phyloP scores from a whole-genome alignment of 192 early-diverging fungal genomes.

The Pilaira anomala region DNA sequence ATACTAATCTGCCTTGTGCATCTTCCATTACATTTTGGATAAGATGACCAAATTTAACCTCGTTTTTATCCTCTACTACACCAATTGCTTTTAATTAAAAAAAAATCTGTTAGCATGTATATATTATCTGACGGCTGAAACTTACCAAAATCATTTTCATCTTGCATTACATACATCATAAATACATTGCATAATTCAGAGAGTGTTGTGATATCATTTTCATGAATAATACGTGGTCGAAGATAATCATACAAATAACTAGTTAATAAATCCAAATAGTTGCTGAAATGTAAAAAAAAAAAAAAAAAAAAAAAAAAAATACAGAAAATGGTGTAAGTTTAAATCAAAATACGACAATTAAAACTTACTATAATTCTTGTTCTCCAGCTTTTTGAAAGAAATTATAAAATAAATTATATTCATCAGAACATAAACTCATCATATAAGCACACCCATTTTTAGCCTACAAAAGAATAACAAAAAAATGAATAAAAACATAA shows the following conservation, averaged over 20 bases:
- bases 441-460: conserved; percentile 82
- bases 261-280: conserved; percentile 72
- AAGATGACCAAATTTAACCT: conserved; percentile 62
- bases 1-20: conserved; percentile 84
- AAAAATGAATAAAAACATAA: background rate
- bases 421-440: conserved; percentile 80
- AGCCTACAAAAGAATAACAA: conserved; percentile 40
- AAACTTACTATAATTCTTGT: conserved; percentile 68
- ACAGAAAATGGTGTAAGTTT: no score
- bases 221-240: conserved; percentile 86
- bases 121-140: background rate
- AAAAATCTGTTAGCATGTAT: background rate
- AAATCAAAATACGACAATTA: background rate
- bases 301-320: no score
- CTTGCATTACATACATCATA: conserved; percentile 51
- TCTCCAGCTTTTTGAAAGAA: conserved; percentile 74
- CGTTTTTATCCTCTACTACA: conserved; percentile 39
- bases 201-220: conserved; percentile 74
- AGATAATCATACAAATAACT: conserved; percentile 79
- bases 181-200: conserved; percentile 80
- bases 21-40: conserved; percentile 83
- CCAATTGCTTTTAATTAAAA: conserved; percentile 30
- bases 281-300: conserved; percentile 40
- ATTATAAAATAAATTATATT: conserved; percentile 72
- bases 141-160: conserved; percentile 26